Conservation (phyloP, 1,139 yeast genomes). For the Yamadazyma friedrichii region DNA sequence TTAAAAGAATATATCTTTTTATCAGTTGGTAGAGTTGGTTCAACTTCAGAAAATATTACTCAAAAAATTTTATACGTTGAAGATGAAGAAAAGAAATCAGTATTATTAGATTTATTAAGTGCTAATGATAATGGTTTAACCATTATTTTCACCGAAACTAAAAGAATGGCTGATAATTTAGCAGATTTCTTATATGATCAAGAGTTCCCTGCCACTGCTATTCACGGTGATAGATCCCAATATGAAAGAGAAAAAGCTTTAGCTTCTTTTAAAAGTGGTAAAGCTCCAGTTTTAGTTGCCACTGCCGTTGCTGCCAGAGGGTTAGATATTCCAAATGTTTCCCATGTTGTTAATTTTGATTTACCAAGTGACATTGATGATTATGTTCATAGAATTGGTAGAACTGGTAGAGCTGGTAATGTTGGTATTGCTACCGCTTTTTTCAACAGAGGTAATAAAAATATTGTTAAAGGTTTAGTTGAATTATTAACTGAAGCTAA, state of each 20-base stretch:
- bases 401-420: slow-evolving; percentile 99
- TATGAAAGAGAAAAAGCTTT: slow-evolving; percentile 97
- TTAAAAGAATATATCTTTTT: slow-evolving; percentile 92
- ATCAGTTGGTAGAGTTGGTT: slow-evolving; percentile 97
- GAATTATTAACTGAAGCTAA: slow-evolving; percentile 92
- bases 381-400: slow-evolving; percentile 98
- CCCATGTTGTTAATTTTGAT: slow-evolving; percentile 96
- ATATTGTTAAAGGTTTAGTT: slow-evolving; percentile 82
- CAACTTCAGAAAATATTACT: slow-evolving; percentile 95
- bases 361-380: slow-evolving; percentile 97
- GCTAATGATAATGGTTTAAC: slow-evolving; percentile 84
- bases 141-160: slow-evolving; percentile 94
- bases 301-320: slow-evolving; percentile 99
- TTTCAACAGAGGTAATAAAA: slow-evolving; percentile 93
- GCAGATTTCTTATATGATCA: slow-evolving; percentile 89
- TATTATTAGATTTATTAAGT: slow-evolving; percentile 79
- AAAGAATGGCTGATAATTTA: slow-evolving; percentile 96
- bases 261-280: slow-evolving; percentile 81
- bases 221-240: slow-evolving; percentile 99
- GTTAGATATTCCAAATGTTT: slow-evolving; percentile 97
- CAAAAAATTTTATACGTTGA: slow-evolving; percentile 93
- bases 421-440: slow-evolving; percentile 97
- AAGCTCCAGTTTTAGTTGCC: slow-evolving; percentile 91
- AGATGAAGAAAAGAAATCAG: slow-evolving; percentile 91
- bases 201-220: slow-evolving; percentile 94